These are phyloP conservation scores for Auricularia sp. DNA, from an alignment of 768 basidiomycete species.

Conservation along the genomic window DNA sequence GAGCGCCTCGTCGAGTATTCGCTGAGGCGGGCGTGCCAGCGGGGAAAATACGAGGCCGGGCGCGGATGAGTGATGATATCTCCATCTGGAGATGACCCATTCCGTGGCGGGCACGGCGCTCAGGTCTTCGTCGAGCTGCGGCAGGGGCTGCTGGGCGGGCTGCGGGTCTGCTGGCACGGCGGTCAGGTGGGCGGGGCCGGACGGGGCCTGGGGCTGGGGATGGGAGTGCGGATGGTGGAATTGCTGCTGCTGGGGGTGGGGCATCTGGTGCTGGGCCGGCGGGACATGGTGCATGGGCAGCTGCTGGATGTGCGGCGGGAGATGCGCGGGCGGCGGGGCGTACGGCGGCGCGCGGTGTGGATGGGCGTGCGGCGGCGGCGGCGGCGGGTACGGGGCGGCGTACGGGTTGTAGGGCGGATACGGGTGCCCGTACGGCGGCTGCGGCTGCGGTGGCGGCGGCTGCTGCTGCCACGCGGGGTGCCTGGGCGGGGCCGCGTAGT, in stretches of 20 bases:
- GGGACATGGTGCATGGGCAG: constrained; percentile 11
- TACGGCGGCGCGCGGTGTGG: constrained; percentile 16
- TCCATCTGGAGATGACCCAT: not conserved
- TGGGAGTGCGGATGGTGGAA: constrained; percentile 26
- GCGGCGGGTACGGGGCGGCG: constrained; percentile 28
- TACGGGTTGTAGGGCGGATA: constrained; percentile 15
- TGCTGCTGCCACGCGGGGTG: constrained; percentile 5
- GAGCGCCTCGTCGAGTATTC: constrained; percentile 6
- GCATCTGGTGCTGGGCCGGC: constrained; percentile 8
- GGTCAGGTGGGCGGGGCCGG: constrained; percentile 12
- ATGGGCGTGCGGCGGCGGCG: constrained; percentile 25
- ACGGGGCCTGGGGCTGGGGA: constrained; percentile 5
- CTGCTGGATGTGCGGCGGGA: constrained; percentile 21
- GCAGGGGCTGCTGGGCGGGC: constrained; percentile 17
- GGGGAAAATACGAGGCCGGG: not conserved
- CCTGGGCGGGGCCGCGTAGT: not conserved
- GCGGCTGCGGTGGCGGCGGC: constrained; percentile 25
- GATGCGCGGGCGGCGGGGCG: constrained; percentile 14
- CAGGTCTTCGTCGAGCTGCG: constrained; percentile 13
- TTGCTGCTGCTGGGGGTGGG: constrained; percentile 10
- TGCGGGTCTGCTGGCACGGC: constrained; percentile 14
- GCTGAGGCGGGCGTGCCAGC: not conserved
- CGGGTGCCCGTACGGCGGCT: constrained; percentile 22
- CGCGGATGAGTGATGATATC: not conserved
- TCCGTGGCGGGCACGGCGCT: not conserved